These are phyloP conservation scores for Tephrocybe sp. DNA, from an alignment of 768 basidiomycete species.

Conservation along the genomic window DNA sequence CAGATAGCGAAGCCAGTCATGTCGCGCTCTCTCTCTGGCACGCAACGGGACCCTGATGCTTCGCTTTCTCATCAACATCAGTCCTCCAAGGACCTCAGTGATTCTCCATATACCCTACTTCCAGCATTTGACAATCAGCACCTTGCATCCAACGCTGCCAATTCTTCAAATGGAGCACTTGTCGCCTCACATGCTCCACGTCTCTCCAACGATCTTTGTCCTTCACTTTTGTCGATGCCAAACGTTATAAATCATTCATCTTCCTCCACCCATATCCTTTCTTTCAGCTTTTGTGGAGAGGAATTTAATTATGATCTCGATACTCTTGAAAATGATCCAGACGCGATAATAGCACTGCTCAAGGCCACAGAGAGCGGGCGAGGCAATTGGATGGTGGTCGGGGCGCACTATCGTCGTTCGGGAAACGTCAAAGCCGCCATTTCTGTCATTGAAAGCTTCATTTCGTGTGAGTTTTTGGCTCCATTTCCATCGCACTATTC, in stretches of 20 bases:
- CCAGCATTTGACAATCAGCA: constrained; percentile 2
- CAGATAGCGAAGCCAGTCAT: too few relatives aligned
- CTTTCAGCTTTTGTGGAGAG: constrained; percentile 37
- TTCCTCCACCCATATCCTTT: constrained; percentile 20
- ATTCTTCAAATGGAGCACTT: not conserved
- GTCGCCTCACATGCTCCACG: not conserved
- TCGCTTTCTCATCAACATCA: not conserved
- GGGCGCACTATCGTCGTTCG: constrained; percentile 46
- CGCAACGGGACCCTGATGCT: not conserved
- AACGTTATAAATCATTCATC: not conserved
- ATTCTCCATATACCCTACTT: not conserved
- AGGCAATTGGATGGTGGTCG: constrained; percentile 56
- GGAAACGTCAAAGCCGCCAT: constrained; percentile 45
- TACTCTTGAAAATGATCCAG: constrained; percentile 39
- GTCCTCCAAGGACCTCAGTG: not conserved
- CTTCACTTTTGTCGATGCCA: not conserved
- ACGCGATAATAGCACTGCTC: constrained; percentile 43
- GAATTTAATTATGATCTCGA: constrained; percentile 40
- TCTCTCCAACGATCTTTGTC: not conserved
- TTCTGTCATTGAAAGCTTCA: constrained; percentile 39
- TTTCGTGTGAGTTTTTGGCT: constrained; percentile 36
- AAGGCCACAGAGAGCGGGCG: constrained; percentile 42
- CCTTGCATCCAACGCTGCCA: constrained; percentile 8
- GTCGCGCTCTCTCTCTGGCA: too few relatives aligned
- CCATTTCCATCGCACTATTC: constrained; percentile 1